Conservation (phyloP, 805 yeast species). For the Metschnikowia sp. region DNA sequence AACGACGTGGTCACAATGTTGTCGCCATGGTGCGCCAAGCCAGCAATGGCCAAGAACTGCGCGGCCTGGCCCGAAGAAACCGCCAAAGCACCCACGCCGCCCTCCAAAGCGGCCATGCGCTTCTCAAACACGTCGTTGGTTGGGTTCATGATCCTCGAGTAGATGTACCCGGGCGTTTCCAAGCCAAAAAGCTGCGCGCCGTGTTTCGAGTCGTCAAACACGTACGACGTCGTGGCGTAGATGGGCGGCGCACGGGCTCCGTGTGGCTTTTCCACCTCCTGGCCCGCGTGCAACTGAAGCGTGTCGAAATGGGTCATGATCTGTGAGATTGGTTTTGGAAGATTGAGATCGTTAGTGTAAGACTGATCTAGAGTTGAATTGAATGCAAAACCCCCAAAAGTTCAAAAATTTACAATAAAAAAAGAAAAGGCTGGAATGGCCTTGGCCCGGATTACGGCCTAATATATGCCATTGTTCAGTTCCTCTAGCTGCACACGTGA, state of each 20-base stretch:
- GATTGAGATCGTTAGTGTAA: too few species aligned
- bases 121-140: slow-evolving; percentile 88
- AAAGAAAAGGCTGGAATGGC: neutral
- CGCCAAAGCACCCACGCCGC: slow-evolving; percentile 88
- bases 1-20: slow-evolving; percentile 83
- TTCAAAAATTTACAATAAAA: neutral
- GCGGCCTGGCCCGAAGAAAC: slow-evolving; percentile 97
- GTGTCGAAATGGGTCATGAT: slow-evolving; percentile 71
- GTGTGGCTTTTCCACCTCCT: slow-evolving; percentile 60
- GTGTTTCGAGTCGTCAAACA: slow-evolving; percentile 81
- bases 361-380: too few species aligned
- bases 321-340: too few species aligned
- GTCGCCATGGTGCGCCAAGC: slow-evolving; percentile 84
- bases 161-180: slow-evolving; percentile 79
- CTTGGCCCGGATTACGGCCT: neutral
- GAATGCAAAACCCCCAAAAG: too few species aligned
- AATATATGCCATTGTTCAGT: too few species aligned
- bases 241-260: slow-evolving; percentile 90
- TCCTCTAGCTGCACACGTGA: neutral
- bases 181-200: slow-evolving; percentile 90
- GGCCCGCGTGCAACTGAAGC: slow-evolving; percentile 94
- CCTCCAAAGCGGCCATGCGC: slow-evolving; percentile 89
- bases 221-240: slow-evolving; percentile 87
- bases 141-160: slow-evolving; percentile 90
- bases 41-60: slow-evolving; percentile 78